Evolutionary conservation across 441 rosid genomes (phyloP), one percentile per base, ranked within the genome.

Genomic region (Oxalis stricta): DNA sequence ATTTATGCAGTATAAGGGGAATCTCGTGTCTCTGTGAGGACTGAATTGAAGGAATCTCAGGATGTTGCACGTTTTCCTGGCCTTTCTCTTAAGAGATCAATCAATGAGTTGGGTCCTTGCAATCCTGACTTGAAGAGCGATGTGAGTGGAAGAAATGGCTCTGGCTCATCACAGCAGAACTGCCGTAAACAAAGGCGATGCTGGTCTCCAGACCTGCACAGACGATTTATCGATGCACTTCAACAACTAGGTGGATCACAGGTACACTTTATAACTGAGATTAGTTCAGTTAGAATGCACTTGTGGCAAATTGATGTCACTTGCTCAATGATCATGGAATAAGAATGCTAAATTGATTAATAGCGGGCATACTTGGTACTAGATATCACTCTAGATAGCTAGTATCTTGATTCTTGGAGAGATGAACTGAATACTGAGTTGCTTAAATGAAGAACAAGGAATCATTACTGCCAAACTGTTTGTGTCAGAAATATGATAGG

Each of bases 161-260:
- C 53, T n/a, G 45, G 24, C 14, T 23, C 46, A 1, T 18, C 62
- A 39, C 60, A 53, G 16, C 77, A 53, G 38, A 55, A 53, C 33
- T 29, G 37, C 29, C 62, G 51, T 66, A 71, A 77, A 40, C 71
- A 65, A 43, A 53, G 82, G 46, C 54, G 84, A 40, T 67, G 70
- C 46, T 79, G 88, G 88, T 70, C 82, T 21, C 69, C 73, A 3
- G 77, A 73, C 19, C 77, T 76, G 26, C 84, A 76, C 44, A 57
- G 73, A 14, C 68, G 58, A 30, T 79, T 79, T 15, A 54, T 76
- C 3, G 70, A 67, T 35, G 84, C 75, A 7, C 74, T 79, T 56
- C 73, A 69, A 6, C 53, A 44, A 21, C 81, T 79, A 18, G 87
- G 87, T 41, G 87, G 87, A 19, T 53, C 76, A 32, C 63, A 68